Base-by-base conservation (phyloP, 805 yeast species). In the Nakazawaea populi region DNA sequence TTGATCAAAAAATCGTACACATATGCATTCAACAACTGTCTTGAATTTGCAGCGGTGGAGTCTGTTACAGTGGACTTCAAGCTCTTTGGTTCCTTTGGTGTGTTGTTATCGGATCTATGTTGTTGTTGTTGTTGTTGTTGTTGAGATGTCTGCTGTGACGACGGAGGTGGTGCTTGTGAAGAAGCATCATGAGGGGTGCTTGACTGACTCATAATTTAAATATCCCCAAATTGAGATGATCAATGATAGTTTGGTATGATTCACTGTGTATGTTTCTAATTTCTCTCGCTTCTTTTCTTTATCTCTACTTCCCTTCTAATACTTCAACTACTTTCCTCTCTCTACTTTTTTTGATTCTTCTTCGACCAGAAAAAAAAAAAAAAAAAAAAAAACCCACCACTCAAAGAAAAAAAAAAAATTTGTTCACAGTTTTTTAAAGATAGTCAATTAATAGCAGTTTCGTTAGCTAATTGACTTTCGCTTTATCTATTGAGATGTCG, bases 1-100 rank as follows among this genome's bases (percentile, higher is more conserved):
- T 90, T 90, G 59, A 87, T 61, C 54, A 90, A 71, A 60, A 89
- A 91, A 67, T 90, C 97, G 63, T 89, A 88, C 37, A 90, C 83
- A 65, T 89, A 90, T 6, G 92, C 90, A 63, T 90, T 87, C 54
- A 90, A 69, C 32, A 83, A 65, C 61, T 82, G 83, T 58, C 79
- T 77, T 6, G 83, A 71, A 53, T 73, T 74, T 14, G 72, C 65
- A 5, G 83, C 83, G 27, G 70, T 71, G n/a, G 74, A 58, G 56
- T 79, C 73, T 6, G 69, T 60, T 32, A 67, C 71, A 1, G 65
- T 55, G 8, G 68, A 66, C 31, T 47, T 54, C 39, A 24, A 27
- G n/a, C 35, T 44, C 41, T 24, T 36, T 7, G 41, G 32, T 24
- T 44, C 47, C 24, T 36, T 44, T 27, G 47, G 47, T n/a, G 47